Base-by-base conservation (phyloP, 805 yeast species). In the Geotrichum ghanense region DNA sequence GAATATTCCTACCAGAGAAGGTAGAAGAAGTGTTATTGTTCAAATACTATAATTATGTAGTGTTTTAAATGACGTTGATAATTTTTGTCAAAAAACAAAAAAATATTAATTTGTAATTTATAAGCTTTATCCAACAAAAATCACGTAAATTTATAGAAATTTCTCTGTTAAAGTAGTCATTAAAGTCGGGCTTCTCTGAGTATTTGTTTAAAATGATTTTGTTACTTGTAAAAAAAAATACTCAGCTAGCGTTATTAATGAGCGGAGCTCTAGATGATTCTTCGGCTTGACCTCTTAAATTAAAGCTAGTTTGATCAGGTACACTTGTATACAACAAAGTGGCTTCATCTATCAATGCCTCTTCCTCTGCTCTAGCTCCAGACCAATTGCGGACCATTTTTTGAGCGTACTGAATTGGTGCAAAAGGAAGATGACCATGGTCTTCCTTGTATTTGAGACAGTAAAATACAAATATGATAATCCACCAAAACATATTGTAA, bases 401-500 rank as follows among this genome's bases (percentile, higher is more conserved):
- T 31, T 31, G 37, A 31, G 37, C 37, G 16, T n/a, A 31, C 5
- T 12, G 10, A n/a, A 31, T 31, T 10, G 37, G 37, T n/a, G 37
- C 37, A 31, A 31, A 31, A 6, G 37, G 86, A 39, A 69, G 70
- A 0, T 89, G 89, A 43, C 71, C 58, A 22, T 65, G 68, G 53
- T 79, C 85, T 53, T 80, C 84, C 50, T 65, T 66, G 22, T 68
- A 58, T 44, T 65, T 63, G 45, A 85, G 62, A 48, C 70, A 52
- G 1, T 64, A 52, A 23, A 81, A 68, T 6, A 76, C 70, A 2
- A 49, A 48, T 22, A 74, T 66, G 2, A 75, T 60, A 2, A 65
- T 61, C 1, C 68, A 24, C 97, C 96, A 88, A 62, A 81, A 88
- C 0, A 70, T 47, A 51, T 75, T 73, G 65, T 88, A 88, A 44